Conservation (phyloP, 1,139 yeast genomes). For the Zygoascus hellenicus region DNA sequence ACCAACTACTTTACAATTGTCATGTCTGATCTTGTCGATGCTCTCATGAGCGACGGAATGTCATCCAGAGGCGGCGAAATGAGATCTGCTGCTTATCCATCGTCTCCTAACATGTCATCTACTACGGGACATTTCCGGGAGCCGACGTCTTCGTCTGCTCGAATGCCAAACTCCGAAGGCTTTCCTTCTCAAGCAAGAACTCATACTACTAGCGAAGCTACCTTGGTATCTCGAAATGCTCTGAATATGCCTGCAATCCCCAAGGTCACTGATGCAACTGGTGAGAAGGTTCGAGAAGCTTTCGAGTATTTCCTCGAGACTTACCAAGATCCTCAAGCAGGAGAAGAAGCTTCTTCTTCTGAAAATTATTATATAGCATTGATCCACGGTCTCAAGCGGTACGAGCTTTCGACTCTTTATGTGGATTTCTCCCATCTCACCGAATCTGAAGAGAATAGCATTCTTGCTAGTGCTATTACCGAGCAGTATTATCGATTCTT, state of each 20-base stretch:
- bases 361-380: slow-evolving; percentile 72
- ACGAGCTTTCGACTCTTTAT: slow-evolving; percentile 72
- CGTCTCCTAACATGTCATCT: slow-evolving; percentile 17
- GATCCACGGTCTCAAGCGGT: slow-evolving; percentile 71
- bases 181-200: slow-evolving; percentile 13
- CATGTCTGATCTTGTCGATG: slow-evolving; percentile 19
- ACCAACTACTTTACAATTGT: slow-evolving; percentile 1
- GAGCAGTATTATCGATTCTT: slow-evolving; percentile 90
- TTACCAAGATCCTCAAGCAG: slow-evolving; percentile 39
- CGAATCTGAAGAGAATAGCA: slow-evolving; percentile 55
- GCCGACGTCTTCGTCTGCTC: slow-evolving; percentile 17
- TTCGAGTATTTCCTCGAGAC: slow-evolving; percentile 81
- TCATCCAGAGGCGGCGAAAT: slow-evolving; percentile 6
- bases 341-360: slow-evolving; percentile 31
- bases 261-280: slow-evolving; percentile 84
- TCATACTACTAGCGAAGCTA: slow-evolving; percentile 14
- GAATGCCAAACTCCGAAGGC: slow-evolving; percentile 15
- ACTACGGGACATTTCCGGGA: slow-evolving; percentile 11
- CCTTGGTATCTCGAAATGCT: slow-evolving; percentile 15
- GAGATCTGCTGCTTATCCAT: slow-evolving; percentile 12
- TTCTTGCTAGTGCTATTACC: slow-evolving; percentile 79
- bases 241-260: slow-evolving; percentile 44
- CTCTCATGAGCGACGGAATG: slow-evolving; percentile 17
- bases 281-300: slow-evolving; percentile 87
- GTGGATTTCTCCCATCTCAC: slow-evolving; percentile 79